Base-by-base conservation (phyloP, 768 basidiomycete genomes). In the Phylloporus rhodoxanthus region DNA sequence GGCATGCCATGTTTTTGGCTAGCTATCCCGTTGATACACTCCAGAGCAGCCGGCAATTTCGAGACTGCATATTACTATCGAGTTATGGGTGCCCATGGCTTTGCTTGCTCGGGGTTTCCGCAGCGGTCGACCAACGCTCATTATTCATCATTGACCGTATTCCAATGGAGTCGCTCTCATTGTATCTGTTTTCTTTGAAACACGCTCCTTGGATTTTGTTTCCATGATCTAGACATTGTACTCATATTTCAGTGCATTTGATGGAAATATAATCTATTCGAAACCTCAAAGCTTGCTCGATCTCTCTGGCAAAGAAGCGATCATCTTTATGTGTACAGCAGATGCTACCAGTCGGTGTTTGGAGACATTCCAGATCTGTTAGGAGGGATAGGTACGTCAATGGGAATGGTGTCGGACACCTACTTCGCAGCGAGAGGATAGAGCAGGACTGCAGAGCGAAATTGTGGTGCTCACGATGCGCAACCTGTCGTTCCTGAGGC, bases 281-380 rank as follows among this genome's bases (percentile, higher is more conserved):
- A 41, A 46, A 34, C 13, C 21, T 65, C 42, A 65, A 17, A 58
- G 60, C 34, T 59, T 66, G 38, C 50, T 57, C 17, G 43, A 20
- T 11, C 15, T 15, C 33, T 34, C 17, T 8, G 33, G 33, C 2
- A n/a, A 2, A 34, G 33, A 34, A 8, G 33, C n/a, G 7, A 34
- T 34, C 33, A 34, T 34, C 53, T 79, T 81, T 47, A 75, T 70
- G 41, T 81, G 79, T 1, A 74, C 70, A 1, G 77, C 80, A 1
- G 80, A 80, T 5, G 74, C 75, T 9, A 79, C 75, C 4, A 83
- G 64, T 13, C 78, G 74, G 50, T 72, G 75, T 51, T 72, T 67
- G 2, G 75, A 79, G 9, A 62, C 62, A 47, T 76, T 81, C 81
- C 80, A 82, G 26, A 83, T 76, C 81, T 82, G 40, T 6, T 7